These are phyloP conservation scores for Talaromyces sp. DNA, from an alignment of 2,329 filamentous ascomycete genomes.

Conservation along the genomic window DNA sequence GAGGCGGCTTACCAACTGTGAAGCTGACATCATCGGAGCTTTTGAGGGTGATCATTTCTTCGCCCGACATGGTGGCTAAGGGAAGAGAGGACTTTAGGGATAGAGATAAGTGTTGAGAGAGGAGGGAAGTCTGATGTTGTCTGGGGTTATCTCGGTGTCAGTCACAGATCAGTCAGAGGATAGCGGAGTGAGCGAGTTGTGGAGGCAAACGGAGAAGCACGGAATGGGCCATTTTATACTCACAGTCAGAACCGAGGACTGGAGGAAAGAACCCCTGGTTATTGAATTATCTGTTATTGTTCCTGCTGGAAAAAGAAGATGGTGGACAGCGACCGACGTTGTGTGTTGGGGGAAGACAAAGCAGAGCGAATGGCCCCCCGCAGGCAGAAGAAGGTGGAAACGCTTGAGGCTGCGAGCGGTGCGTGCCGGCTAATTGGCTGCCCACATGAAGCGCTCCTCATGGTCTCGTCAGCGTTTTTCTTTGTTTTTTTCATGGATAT, in stretches of 20 bases:
- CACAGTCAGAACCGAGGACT: neutral
- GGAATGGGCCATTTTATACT: neutral
- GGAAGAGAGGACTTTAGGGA: neutral
- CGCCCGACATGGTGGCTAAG: slow-evolving; percentile 1
- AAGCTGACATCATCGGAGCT: slow-evolving; percentile 50
- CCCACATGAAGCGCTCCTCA: neutral
- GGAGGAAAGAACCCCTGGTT: too few relatives aligned
- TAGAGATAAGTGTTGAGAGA: neutral
- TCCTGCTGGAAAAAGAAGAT: neutral
- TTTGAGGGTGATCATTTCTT: slow-evolving; percentile 40
- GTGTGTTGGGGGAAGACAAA: neutral
- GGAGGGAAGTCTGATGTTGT: neutral
- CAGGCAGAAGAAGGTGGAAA: neutral
- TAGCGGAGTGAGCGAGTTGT: neutral
- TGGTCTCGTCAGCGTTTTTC: neutral
- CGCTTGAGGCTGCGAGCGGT: too few relatives aligned
- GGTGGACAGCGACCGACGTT: neutral
- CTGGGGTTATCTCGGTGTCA: neutral
- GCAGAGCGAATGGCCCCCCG: neutral
- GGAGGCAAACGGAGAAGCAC: neutral
- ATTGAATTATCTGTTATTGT: too few relatives aligned
- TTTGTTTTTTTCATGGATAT: neutral
- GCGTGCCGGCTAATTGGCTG: neutral
- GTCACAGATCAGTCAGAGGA: neutral
- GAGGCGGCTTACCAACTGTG: slow-evolving; percentile 48